Evolutionary conservation across 257 asterid genomes (phyloP), one percentile per base, ranked within the genome.

Genomic region (Fraxinus quadrangulata): DNA sequence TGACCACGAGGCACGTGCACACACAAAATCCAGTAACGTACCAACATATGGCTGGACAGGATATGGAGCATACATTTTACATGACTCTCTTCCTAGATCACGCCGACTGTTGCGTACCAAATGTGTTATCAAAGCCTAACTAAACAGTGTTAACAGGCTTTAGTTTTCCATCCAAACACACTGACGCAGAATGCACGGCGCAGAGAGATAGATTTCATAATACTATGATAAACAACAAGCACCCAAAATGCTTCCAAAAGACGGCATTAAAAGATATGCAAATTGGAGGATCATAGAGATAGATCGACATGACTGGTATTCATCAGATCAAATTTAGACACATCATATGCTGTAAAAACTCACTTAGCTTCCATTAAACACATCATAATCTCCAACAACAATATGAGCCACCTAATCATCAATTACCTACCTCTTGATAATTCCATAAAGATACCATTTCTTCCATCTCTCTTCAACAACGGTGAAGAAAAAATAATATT

Each of bases 391-490:
- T 49, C 23, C 8, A 40, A 40, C 47, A 40, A 40, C 11, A 40
- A 40, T 40, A 40, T 40, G 47, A 40, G 14, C 14, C 14, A 39
- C 45, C 45, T 39, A 39, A 9, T 39, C 45, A 39, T 8, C 13
- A 9, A 49, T 51, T n/a, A 19, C 83, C 66, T 70, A 93, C 98
- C 98, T 90, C 89, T 70, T 89, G 86, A 75, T 83, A 89, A 80
- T 78, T 82, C 93, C 92, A 91, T 9, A 87, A 73, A 74, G 92
- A 81, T 79, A 86, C 75, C 82, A 91, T 84, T 49, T 90, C 97
- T 16, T 81, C 90, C 92, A 91, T 90, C 65, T 61, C 34, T 59
- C 28, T 61, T 24, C 68, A 24, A 61, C 33, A 61, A 74, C 11
- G 77, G 66, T 34, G 70, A 83, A 49, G 81, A 56, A 72, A 67